Percentiles rank a stretch among this genome's conserved stretches.
These are phyloP conservation scores for Acanthamoeba castellanii DNA, from an alignment of 208 protist genomes.

Conservation along the genomic window DNA sequence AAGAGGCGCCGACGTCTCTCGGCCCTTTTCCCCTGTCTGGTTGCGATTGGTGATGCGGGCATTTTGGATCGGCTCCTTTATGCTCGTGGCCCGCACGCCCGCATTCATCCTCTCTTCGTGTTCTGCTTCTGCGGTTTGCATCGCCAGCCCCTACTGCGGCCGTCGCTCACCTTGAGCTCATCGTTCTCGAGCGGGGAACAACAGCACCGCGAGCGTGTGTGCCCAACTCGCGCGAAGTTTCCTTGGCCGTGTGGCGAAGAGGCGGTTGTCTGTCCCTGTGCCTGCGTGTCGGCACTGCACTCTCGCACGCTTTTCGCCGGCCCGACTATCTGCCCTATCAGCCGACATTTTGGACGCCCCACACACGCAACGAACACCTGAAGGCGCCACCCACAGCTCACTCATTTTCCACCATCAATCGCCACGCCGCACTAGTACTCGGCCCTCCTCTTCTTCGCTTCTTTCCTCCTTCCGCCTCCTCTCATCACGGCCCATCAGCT, in stretches of 20 bases:
- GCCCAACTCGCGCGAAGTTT: slow-evolving; percentile 35
- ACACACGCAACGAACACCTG: background rate
- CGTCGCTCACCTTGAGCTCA: too few relatives aligned
- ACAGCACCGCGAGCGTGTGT: background rate
- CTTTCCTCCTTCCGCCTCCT: background rate
- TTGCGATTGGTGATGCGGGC: too few relatives aligned
- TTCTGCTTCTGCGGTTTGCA: too few relatives aligned
- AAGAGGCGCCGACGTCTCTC: too few relatives aligned
- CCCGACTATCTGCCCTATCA: background rate
- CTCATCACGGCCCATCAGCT: background rate
- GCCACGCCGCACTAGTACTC: background rate
- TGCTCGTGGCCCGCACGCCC: too few relatives aligned
- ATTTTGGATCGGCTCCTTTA: too few relatives aligned
- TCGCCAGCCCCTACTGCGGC: too few relatives aligned
- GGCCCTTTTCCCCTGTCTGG: too few relatives aligned
- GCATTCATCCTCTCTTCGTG: too few relatives aligned
- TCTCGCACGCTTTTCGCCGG: background rate
- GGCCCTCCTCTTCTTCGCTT: background rate
- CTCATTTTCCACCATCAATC: background rate
- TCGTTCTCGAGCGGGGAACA: too few relatives aligned
- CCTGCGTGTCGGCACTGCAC: background rate
- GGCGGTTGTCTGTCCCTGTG: slow-evolving; percentile 2
- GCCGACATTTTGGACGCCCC: slow-evolving; percentile 10
- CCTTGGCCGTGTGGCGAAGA: background rate
- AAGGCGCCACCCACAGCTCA: background rate